Evolutionary conservation across 352 stramenopile species (phyloP).

Genomic region (Globisporangium orthogonon): DNA sequence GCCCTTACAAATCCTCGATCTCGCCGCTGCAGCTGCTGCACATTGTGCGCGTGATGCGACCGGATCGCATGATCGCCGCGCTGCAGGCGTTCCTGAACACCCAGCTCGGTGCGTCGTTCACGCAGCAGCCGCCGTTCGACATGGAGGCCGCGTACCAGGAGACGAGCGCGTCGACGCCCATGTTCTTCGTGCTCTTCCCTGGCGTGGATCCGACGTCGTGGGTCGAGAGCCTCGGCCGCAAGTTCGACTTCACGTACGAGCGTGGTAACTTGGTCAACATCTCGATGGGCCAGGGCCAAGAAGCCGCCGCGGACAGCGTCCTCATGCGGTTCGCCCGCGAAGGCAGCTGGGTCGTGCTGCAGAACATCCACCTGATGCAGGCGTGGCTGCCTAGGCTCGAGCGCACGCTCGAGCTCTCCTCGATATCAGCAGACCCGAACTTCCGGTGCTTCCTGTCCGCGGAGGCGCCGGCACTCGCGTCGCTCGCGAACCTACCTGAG

Average conservation of each 20-base stretch:
- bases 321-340: conserved; percentile 68
- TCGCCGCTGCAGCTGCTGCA: conserved; percentile 64
- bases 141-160: conserved; percentile 84
- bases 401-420: conserved; percentile 66
- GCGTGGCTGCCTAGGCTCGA: conserved; percentile 86
- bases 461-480: conserved; percentile 76
- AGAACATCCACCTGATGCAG: conserved; percentile 92
- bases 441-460: conserved; percentile 94
- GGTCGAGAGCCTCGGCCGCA: conserved; percentile 79
- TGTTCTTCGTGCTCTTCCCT: conserved; percentile 91
- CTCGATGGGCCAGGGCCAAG: conserved; percentile 89
- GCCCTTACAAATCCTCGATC: conserved; percentile 50
- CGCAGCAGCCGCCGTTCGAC: conserved; percentile 86
- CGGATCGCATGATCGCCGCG: conserved; percentile 76
- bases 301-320: conserved; percentile 59
- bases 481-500: conserved; percentile 87
- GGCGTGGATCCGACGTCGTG: conserved; percentile 84
- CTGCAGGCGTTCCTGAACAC: conserved; percentile 57
- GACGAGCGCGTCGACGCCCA: conserved; percentile 86
- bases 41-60: conserved; percentile 74
- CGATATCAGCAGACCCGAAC: conserved; percentile 81
- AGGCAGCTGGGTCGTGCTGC: conserved; percentile 87
- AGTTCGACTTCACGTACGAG: conserved; percentile 79
- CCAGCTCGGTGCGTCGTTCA: conserved; percentile 47
- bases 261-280: conserved; percentile 74